Base-by-base conservation (phyloP, 495 filamentous ascomycete species). In the Friedmanniomyces endolithicus region DNA sequence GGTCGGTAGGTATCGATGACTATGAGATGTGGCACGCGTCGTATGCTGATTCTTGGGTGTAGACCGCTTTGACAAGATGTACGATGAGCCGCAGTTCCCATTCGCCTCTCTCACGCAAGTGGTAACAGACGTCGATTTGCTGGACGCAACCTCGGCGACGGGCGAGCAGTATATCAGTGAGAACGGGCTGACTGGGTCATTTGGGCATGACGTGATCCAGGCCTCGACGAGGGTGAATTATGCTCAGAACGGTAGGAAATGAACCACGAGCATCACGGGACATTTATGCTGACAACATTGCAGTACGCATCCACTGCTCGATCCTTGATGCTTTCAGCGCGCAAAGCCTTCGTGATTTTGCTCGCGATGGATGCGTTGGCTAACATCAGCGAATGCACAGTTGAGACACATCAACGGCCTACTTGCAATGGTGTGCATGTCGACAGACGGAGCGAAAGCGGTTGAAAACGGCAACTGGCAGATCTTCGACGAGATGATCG, bases 161-260 rank as follows among this genome's bases (percentile, higher is more conserved):
- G 94, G 90, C 1, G 67, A 78, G 48, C 77, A 85, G 59, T 85
- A 81, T 55, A 71, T 99, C 11, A 65, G 72, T 16, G 66, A 70
- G n/a, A 92, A 90, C 61, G 74, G 74, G 6, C 78, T 97, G 37
- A 75, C 74, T 1, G 68, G 74, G 0, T 58, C 68, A 11, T 99
- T 94, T 64, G 70, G 85, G 1, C 79, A 79, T 11, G 89, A 99
- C 46, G 81, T 99, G 40, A 79, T 98, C 12, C 94, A 97, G 70
- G 87, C 92, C 16, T 65, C 82, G 59, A 97, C 92, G 0, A 76
- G 92, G 6, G 92, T 97, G 41, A 99, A 99, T 65, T 97, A 97
- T 71, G 92, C 85, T 0, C 87, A 90, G 58, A 96, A 99, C 27
- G 27, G 27, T 31, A 31, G 4, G 27, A 3, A 31, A 4, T 31